Evolutionary conservation across 2,329 filamentous ascomycete species (phyloP), one percentile per base, ranked within the genome.

Genomic region (Hypomyces perniciosus): DNA sequence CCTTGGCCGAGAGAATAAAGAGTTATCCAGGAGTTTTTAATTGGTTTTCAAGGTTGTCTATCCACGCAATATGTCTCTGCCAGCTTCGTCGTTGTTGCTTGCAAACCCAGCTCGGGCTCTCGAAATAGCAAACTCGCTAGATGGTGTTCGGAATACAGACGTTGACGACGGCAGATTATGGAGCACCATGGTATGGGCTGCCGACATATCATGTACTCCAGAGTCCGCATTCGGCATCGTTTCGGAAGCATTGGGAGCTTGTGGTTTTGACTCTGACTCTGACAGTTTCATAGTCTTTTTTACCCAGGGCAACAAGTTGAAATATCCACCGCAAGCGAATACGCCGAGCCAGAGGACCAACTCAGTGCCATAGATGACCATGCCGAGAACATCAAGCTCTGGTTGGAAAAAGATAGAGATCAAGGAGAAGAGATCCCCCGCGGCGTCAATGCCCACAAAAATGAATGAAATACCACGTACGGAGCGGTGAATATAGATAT

Each of bases 391-490:
- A 59, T 86, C 79, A 4, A 84, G 59, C 13, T 69, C 67, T 0
- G 73, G 71, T 61, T 85, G 76, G 55, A 85, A 86, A 39, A 85
- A 68, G 12, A 88, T 71, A 1, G 84, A 85, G 3, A 84, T 62
- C 0, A 88, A 68, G 0, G 83, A 87, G 48, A 83, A 83, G 4
- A 88, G 62, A 62, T 88, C 85, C 0, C 85, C 85, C 1, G 80
- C 72, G 0, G 84, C 85, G 65, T 88, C 85, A 40, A 88, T 84
- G 1, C 72, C 80, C 0, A 86, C 83, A 56, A 89, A 89, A 2
- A 86, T 69, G 63, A 88, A 88, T 1, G 83, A 86, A 37, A 88
- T 87, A 6, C 85, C 84, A 10, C 83, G 73, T 2, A 87, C 84
- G 0, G 83, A 86, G 6, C 80, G 75, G 56, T 86, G 78, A 2